Percentiles rank a stretch among this genome's conserved stretches.
phyloP scores from a whole-genome alignment of 2,329 filamentous ascomycete species.

The Blastomyces gilchristii region DNA sequence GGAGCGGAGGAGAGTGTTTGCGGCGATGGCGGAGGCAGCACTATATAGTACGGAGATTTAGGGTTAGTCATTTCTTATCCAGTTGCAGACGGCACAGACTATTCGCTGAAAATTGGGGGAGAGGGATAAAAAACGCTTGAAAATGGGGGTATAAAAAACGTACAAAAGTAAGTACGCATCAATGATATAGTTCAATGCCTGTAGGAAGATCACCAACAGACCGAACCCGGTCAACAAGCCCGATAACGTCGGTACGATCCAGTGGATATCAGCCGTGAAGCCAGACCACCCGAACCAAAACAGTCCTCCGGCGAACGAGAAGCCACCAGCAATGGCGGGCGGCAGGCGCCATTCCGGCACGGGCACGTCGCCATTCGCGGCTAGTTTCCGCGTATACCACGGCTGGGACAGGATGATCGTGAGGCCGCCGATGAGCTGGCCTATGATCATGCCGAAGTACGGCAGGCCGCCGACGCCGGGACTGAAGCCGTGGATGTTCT shows the following conservation, averaged over 20 bases:
- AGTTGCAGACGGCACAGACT: not conserved
- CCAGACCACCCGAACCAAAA: conserved; percentile 38
- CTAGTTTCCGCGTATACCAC: conserved; percentile 30
- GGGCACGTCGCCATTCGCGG: conserved; percentile 24
- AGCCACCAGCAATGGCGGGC: conserved; percentile 38
- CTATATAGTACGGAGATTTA: conserved; percentile 17
- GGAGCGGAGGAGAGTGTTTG: conserved; percentile 41
- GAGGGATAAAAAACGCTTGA: not conserved
- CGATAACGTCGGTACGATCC: conserved; percentile 34
- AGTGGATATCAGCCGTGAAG: conserved; percentile 26
- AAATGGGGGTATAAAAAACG: conserved; percentile 9
- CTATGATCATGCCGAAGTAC: conserved; percentile 36
- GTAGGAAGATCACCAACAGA: conserved; percentile 40
- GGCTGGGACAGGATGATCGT: conserved; percentile 34
- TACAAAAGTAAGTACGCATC: conserved; percentile 27
- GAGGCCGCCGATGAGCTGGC: conserved; percentile 32
- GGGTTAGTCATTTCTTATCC: not conserved
- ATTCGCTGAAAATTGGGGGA: not conserved
- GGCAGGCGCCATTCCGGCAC: conserved; percentile 37
- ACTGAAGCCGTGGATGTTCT: conserved; percentile 20
- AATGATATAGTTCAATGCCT: conserved; percentile 38
- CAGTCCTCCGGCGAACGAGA: conserved; percentile 35
- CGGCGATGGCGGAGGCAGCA: conserved; percentile 42
- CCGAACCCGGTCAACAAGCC: conserved; percentile 39
- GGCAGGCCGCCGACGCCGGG: conserved; percentile 33